Base-by-base conservation (phyloP, 2,329 filamentous ascomycete genomes). In the Mollisiaceae sp. region DNA sequence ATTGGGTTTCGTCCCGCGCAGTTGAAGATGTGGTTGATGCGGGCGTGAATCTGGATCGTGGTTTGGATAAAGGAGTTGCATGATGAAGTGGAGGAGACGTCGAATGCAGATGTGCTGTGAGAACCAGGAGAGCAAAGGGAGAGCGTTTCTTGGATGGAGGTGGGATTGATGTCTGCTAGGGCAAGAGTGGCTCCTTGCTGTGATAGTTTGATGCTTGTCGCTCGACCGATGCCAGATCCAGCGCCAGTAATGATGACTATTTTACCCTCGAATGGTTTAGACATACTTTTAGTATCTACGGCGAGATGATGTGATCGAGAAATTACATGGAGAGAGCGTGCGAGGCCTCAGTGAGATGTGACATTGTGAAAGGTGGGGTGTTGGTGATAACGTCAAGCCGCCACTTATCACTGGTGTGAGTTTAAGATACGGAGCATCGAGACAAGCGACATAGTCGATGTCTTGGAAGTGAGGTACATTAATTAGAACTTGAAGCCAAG, bases 1-100 rank as follows among this genome's bases (percentile, higher is more conserved):
- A 79, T 82, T 1, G 82, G 82, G 67, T 84, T 84, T n/a, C 83
- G 75, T 39, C 82, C 82, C 8, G 78, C 76, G 62, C 81, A 81
- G 68, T 79, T 79, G 70, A 80, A 80, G 4, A 80, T 73, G 58
- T 77, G 73, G 70, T 79, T 72, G 12, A 80, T 70, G 9, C 67
- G 68, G 8, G 73, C 71, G 39, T 78, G 69, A 1, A 47, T 63
- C 1, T 57, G 41, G 4, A 75, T 45, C 9, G 74, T 69, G 27
- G 65, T 62, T 4, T 62, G 38, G 9, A 78, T 66, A 43, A 75
- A 75, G 0, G 59, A 56, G 20, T 72, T 70, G 35, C 72, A 73
- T 6, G 67, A 67, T 12, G 66, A 18, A 1, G 71, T 72, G 9
- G 68, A 71, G 12, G 71, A 68, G 20, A 77, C 77, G 65, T 77